phyloP scores from a whole-genome alignment of 2,329 filamentous ascomycete genomes.

The Colletotrichum trifolii region DNA sequence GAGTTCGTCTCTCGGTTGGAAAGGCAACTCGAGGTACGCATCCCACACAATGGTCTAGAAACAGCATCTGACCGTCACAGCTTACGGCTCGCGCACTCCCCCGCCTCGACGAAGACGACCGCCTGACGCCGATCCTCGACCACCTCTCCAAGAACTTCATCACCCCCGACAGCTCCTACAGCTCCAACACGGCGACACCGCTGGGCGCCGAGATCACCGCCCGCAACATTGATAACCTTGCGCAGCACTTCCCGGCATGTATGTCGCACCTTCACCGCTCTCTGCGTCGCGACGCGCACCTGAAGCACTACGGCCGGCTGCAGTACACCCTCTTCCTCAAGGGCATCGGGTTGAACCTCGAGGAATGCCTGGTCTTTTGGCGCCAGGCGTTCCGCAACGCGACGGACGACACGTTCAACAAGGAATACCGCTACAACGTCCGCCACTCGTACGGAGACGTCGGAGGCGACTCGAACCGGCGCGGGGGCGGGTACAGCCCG shows the following conservation, averaged over 20 bases:
- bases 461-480: constrained; percentile 88
- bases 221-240: constrained; percentile 81
- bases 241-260: constrained; percentile 87
- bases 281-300: constrained; percentile 85
- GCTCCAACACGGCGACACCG: constrained; percentile 69
- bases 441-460: constrained; percentile 96
- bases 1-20: constrained; percentile 87
- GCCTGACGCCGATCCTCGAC: constrained; percentile 74
- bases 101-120: constrained; percentile 94
- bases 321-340: constrained; percentile 98
- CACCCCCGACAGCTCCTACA: constrained; percentile 87
- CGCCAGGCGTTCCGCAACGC: constrained; percentile 85
- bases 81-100: constrained; percentile 91
- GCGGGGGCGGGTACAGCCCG: constrained; percentile 88
- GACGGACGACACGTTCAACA: constrained; percentile 95
- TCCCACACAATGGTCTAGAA: not conserved
- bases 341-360: constrained; percentile 90
- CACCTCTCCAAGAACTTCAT: constrained; percentile 97
- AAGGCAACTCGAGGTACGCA: constrained; percentile 72
- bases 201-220: constrained; percentile 81
- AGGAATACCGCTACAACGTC: constrained; percentile 97
- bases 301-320: constrained; percentile 92
- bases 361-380: constrained; percentile 95
- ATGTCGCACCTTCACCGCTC: constrained; percentile 93
- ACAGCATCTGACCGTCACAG: constrained; percentile 51